Conservation (phyloP, 495 filamentous ascomycete species). For the Podospora tetraspora region DNA sequence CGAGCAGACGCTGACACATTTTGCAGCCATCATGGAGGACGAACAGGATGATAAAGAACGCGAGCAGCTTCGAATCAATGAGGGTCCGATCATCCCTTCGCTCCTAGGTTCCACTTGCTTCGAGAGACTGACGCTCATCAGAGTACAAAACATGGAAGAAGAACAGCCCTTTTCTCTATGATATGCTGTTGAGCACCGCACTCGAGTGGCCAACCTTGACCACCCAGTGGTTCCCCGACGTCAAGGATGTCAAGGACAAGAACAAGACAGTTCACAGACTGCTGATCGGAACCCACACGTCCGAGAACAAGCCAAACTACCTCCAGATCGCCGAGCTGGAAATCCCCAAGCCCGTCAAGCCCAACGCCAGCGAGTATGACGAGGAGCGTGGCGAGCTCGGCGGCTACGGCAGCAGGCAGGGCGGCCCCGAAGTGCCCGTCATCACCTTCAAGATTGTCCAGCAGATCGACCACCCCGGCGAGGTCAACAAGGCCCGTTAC, state of each 20-base stretch:
- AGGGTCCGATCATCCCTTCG: constrained; percentile 51
- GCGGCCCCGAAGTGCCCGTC: constrained; percentile 44
- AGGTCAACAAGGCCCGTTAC: constrained; percentile 98
- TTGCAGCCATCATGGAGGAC: constrained; percentile 47
- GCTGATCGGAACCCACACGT: constrained; percentile 92
- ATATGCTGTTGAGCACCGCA: constrained; percentile 88
- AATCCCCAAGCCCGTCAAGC: constrained; percentile 70
- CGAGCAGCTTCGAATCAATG: constrained; percentile 83
- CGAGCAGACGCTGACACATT: constrained; percentile 9
- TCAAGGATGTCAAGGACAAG: constrained; percentile 77
- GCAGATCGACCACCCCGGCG: constrained; percentile 91
- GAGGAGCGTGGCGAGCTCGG: constrained; percentile 89
- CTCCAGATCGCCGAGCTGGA: constrained; percentile 91
- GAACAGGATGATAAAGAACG: constrained; percentile 66
- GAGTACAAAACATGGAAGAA: constrained; percentile 99
- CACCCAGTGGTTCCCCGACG: constrained; percentile 96
- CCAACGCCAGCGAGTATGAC: constrained; percentile 76
- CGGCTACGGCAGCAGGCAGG: constrained; percentile 70
- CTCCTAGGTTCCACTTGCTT: neutral
- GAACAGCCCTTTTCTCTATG: constrained; percentile 96
- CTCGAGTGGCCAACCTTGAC: constrained; percentile 98
- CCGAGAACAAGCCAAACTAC: constrained; percentile 80
- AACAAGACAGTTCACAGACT: constrained; percentile 84
- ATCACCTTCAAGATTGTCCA: constrained; percentile 87
- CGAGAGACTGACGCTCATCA: constrained; percentile 32